Base-by-base conservation (phyloP, 2,329 filamentous ascomycete genomes). In the Monilinia fructigena region DNA sequence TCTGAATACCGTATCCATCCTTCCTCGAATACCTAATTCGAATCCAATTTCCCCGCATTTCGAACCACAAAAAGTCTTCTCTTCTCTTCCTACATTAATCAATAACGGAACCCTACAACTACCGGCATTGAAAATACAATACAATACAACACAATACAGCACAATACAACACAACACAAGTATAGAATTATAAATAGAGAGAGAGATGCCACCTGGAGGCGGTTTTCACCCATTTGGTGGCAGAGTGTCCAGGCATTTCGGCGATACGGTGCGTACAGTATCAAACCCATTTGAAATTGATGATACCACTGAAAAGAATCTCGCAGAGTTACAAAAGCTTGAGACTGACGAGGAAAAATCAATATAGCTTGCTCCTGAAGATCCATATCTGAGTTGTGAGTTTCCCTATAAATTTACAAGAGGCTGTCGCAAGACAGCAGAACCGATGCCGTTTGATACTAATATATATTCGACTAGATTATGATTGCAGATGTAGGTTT, bases 331-430 rank as follows among this genome's bases (percentile, higher is more conserved):
- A 14, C 12, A 38, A 28, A 55, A 47, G 50, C 40, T 28, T 28
- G 35, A 23, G 12, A 26, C 48, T 55, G 35, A 48, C 16, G 23
- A 18, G 28, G 18, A 42, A 28, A 16, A 18, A 53, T 38, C 23
- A 28, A n/a, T 28, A 16, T 20, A 83, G 81, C 74, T 86, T 70
- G 79, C 80, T 63, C 87, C 88, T 18, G 87, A 90, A 70, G 87
- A 89, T 78, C 84, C 86, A 47, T 90, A 89, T 77, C 79, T 91
- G 69, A 89, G 85, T 75, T 91, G 89, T 89, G 77, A 85, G 86
- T 76, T 61, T 65, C n/a, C 16, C 38, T 55, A 31, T n/a, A 14
- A 14, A 62, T 23, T 11, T 60, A 48, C 23, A 10, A 42, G n/a
- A 35, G 54, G 42, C 14, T 59, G 35, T 58, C 18, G 12, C 47